These are phyloP conservation scores for Colletotrichum abscissum DNA, from an alignment of 2,329 filamentous ascomycete species.

Conservation along the genomic window DNA sequence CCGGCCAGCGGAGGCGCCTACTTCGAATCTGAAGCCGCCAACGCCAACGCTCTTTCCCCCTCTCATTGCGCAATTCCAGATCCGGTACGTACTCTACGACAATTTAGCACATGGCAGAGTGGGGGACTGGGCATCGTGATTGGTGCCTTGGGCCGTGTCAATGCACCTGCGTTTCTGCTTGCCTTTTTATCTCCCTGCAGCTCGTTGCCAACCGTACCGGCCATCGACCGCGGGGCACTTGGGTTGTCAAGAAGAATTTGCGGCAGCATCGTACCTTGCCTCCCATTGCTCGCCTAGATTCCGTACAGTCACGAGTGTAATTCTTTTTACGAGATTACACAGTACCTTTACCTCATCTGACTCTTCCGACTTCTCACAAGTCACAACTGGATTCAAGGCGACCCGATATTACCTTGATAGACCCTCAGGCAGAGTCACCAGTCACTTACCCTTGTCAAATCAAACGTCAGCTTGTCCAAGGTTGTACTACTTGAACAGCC, in stretches of 20 bases:
- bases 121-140: slow-evolving; percentile 24
- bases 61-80: slow-evolving; percentile 34
- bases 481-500: slow-evolving; percentile 26
- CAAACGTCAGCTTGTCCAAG: slow-evolving; percentile 1
- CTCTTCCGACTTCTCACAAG: neutral
- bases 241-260: slow-evolving; percentile 11
- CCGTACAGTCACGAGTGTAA: neutral
- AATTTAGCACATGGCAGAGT: slow-evolving; percentile 28
- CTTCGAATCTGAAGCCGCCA: slow-evolving; percentile 10
- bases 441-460: slow-evolving; percentile 1
- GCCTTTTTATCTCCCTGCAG: slow-evolving; percentile 1
- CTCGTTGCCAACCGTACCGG: slow-evolving; percentile 18
- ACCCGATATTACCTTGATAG: neutral
- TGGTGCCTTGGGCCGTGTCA: slow-evolving; percentile 17
- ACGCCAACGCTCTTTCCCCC: slow-evolving; percentile 16
- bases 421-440: neutral
- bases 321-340: neutral
- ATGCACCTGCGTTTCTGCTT: slow-evolving; percentile 21
- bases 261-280: neutral
- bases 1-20: neutral
- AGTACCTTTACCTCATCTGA: neutral
- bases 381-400: neutral
- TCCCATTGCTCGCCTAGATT: neutral
- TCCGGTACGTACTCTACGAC: slow-evolving; percentile 16
- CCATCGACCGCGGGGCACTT: slow-evolving; percentile 18